phyloP scores from a whole-genome alignment of 2,329 filamentous ascomycete species.

The Cordyceps militaris region DNA sequence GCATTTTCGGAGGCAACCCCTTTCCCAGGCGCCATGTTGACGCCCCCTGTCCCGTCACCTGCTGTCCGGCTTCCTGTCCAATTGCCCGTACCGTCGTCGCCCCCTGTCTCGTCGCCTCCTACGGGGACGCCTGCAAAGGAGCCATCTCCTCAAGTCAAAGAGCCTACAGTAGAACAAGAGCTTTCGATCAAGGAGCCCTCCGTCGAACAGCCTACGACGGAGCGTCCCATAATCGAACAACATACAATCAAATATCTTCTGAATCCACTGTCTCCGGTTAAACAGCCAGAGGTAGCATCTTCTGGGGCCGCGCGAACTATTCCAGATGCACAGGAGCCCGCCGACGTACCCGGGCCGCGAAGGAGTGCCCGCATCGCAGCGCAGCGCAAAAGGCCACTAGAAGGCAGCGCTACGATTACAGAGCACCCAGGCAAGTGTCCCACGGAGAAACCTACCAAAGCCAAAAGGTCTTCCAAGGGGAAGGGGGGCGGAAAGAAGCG shows the following conservation, averaged over 20 bases:
- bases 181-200: not conserved
- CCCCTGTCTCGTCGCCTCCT: not conserved
- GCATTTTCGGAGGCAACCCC: not conserved
- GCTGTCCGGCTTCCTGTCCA: not conserved
- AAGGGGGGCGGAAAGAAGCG: not conserved
- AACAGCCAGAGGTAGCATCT: not conserved
- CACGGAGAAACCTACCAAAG: not conserved
- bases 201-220: not conserved
- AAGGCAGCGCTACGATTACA: not conserved
- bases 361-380: constrained; percentile 1
- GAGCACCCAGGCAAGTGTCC: not conserved
- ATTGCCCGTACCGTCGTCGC: not conserved
- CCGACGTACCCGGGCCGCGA: not conserved
- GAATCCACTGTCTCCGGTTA: not conserved
- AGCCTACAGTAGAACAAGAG: not conserved
- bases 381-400: not conserved
- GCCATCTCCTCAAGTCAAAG: not conserved
- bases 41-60: not conserved
- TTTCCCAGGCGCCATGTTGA: not conserved
- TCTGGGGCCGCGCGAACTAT: not conserved
- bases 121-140: not conserved
- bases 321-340: not conserved
- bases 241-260: not conserved
- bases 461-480: not conserved
- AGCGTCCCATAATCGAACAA: not conserved